Evolutionary conservation across 805 yeast genomes (phyloP), one percentile per base, ranked within the genome.

Genomic region (Hanseniaspora clermontiae): DNA sequence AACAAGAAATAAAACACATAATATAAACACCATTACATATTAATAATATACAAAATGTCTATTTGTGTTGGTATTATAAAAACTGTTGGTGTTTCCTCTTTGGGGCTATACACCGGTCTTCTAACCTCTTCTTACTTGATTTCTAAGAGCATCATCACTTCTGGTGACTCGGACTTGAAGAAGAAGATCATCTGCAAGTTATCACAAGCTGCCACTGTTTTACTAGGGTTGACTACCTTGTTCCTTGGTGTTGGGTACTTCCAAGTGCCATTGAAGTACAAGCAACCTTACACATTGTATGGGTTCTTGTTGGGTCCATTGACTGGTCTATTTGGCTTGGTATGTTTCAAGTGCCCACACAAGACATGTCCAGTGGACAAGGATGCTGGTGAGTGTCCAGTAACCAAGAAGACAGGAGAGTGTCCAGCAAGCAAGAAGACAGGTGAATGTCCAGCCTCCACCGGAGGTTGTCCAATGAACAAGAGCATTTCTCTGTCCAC

Each of bases 231-330:
- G 27, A 74, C 84, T 8, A 62, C 83, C 1, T 67, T 72, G 38
- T 70, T 80, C 51, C 80, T 84, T 61, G 69, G 73, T 36, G 61
- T 75, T 60, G 82, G 84, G n/a, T 84, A 75, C 64, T 70, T 70
- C 51, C 73, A 74, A 50, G 80, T 88, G 0, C 80, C 86, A 20
- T 61, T 67, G 5, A 65, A 71, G 39, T 81, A 76, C 57, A 78
- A 78, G 66, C 95, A 85, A 68, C 93, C 93, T 20, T 85, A 84
- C 65, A 74, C 85, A 64, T 64, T 85, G 14, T 85, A 85, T 65
- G 73, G 84, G 49, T 74, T 83, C 64, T 57, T 53, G 60, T 34
- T 57, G 5, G 56, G 55, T 5, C 59, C 59, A 34, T 9, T 51
- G 11, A 47, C 59, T 15, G 38, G 17, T 5, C 9, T 31, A 2